phyloP scores from a whole-genome alignment of 2,329 filamentous ascomycete genomes.

The Penicillium sclerotiorum region DNA sequence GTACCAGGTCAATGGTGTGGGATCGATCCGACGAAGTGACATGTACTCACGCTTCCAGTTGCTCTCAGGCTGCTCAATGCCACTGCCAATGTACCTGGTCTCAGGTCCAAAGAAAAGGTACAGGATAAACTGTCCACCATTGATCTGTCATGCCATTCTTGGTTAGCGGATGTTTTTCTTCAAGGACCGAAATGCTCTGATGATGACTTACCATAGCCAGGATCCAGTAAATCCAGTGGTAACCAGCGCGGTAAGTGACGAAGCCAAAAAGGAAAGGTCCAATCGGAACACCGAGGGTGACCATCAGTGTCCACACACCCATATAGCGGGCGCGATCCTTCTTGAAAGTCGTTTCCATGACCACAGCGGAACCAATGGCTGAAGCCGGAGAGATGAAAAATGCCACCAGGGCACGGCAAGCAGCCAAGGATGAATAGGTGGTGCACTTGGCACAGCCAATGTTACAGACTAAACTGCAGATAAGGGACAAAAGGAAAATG shows the following conservation, averaged over 20 bases:
- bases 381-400: slow-evolving; percentile 61
- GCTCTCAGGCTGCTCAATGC: slow-evolving; percentile 27
- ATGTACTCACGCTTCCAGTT: slow-evolving; percentile 51
- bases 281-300: slow-evolving; percentile 53
- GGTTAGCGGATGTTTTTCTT: background rate
- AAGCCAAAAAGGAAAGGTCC: slow-evolving; percentile 43
- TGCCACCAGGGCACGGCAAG: slow-evolving; percentile 55
- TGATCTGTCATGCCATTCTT: slow-evolving; percentile 44
- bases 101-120: slow-evolving; percentile 61
- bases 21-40: slow-evolving; percentile 55
- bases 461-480: slow-evolving; percentile 56
- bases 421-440: slow-evolving; percentile 53
- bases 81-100: slow-evolving; percentile 53
- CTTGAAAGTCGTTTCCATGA: slow-evolving; percentile 61
- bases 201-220: slow-evolving; percentile 54
- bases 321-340: slow-evolving; percentile 58
- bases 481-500: slow-evolving; percentile 56
- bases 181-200: background rate
- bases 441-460: slow-evolving; percentile 57
- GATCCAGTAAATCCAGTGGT: slow-evolving; percentile 63
- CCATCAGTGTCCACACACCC: slow-evolving; percentile 59
- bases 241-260: slow-evolving; percentile 57
- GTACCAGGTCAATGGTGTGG: slow-evolving; percentile 49
- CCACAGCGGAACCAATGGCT: slow-evolving; percentile 60
- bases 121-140: slow-evolving; percentile 58